phyloP scores from a whole-genome alignment of 2,329 filamentous ascomycete species.

The Monilinia laxa region DNA sequence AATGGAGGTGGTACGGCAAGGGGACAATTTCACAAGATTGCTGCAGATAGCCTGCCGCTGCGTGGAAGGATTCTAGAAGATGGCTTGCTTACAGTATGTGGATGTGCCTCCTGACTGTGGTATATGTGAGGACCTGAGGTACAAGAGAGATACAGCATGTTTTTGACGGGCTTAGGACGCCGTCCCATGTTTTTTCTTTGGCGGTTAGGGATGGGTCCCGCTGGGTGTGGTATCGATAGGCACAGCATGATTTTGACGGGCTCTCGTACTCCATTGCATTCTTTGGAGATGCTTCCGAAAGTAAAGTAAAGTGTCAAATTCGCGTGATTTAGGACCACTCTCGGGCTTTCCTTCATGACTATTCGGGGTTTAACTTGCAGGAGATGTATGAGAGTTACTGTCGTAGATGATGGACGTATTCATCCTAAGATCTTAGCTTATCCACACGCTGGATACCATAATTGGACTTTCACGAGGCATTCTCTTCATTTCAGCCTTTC shows the following conservation, averaged over 20 bases:
- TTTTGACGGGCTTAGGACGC: conserved; percentile 6
- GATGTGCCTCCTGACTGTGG: neutral
- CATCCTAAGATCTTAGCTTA: conserved; percentile 3
- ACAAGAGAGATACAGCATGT: neutral
- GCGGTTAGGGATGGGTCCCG: neutral
- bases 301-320: neutral
- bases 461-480: neutral
- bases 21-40: conserved; percentile 5
- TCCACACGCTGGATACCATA: neutral
- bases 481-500: conserved; percentile 12
- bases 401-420: neutral
- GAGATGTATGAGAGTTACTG: neutral
- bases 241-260: conserved; percentile 16
- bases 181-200: conserved; percentile 13
- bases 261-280: conserved; percentile 5
- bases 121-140: neutral
- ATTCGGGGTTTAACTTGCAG: neutral
- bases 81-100: neutral
- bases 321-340: neutral
- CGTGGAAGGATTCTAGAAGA: conserved; percentile 21
- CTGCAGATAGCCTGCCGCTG: conserved; percentile 6
- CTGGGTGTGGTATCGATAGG: neutral
- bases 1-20: neutral
- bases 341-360: neutral
- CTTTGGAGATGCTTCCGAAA: neutral